Evolutionary conservation across 2,329 filamentous ascomycete species (phyloP).

Genomic region (Hymenoscyphus occultus): DNA sequence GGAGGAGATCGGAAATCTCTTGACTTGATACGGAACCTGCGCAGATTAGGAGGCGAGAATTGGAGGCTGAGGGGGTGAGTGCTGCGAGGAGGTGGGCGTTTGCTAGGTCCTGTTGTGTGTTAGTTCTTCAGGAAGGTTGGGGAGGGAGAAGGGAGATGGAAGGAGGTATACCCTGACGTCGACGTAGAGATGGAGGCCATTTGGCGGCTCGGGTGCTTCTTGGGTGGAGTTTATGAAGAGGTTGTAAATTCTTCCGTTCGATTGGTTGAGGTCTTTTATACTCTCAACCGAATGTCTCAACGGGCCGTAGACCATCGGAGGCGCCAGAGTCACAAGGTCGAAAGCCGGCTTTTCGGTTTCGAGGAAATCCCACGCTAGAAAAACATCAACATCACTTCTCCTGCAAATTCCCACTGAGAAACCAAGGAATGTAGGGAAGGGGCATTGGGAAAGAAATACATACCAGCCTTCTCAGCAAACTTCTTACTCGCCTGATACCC

Average conservation of each 20-base stretch:
- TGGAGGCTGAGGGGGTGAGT: slow-evolving; percentile 51
- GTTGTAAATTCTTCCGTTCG: slow-evolving; percentile 56
- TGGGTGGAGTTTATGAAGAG: slow-evolving; percentile 37
- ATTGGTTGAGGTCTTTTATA: slow-evolving; percentile 63
- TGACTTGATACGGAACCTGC: slow-evolving; percentile 56
- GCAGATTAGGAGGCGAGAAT: slow-evolving; percentile 59
- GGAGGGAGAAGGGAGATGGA: not conserved
- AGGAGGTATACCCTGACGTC: slow-evolving; percentile 41
- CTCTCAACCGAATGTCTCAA: slow-evolving; percentile 55
- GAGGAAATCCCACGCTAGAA: not conserved
- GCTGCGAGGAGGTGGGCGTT: slow-evolving; percentile 57
- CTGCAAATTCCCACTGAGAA: too few species aligned
- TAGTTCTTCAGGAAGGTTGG: not conserved
- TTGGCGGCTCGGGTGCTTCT: slow-evolving; percentile 46
- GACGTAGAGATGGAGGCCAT: slow-evolving; percentile 50
- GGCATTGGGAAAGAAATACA: slow-evolving; percentile 49
- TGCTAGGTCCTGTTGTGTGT: slow-evolving; percentile 49
- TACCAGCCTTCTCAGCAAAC: slow-evolving; percentile 63
- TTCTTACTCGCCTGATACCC: slow-evolving; percentile 55
- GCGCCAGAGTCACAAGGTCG: slow-evolving; percentile 56
- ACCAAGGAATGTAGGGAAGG: not conserved
- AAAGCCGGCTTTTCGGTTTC: slow-evolving; percentile 50
- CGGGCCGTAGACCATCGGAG: slow-evolving; percentile 59
- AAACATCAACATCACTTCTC: not conserved
- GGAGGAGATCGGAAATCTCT: slow-evolving; percentile 52